Base-by-base conservation (phyloP, 1,139 yeast genomes). In the Blastobotrys malaysiensis region DNA sequence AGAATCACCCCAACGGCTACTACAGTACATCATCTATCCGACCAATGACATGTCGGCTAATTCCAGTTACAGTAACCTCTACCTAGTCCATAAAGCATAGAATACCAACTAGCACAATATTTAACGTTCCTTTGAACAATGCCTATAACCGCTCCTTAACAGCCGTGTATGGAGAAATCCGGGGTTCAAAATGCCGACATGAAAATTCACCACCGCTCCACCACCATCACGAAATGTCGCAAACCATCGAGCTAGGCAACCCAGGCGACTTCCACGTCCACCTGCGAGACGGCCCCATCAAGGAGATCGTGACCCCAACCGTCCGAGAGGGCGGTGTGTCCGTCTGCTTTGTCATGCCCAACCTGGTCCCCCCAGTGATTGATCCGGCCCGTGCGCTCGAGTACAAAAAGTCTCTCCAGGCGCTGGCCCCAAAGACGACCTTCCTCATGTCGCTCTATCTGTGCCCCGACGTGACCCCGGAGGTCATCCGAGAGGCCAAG, bases 261-360 rank as follows among this genome's bases (percentile, higher is more conserved):
- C 88, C 97, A 11, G 97, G 97, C 20, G 99, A 93, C 69, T 84
- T 89, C 81, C 99, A 93, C 67, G 98, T 93, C 51, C 99, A 93
- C 68, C 80, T 95, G 39, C 86, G 99, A 65, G 96, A 91, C 59
- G 97, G 96, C 1, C 77, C 78, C 14, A 89, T 95, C 97, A 89
- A 89, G 86, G 85, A 88, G 62, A 78, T 88, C 36, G 89, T 91
- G 43, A 81, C 97, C 0, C 99, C 99, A 9, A 86, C 96, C 0
- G 87, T 93, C 16, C 80, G 84, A 62, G 82, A 83, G 59, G 99
- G 99, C 48, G 99, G 99, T 54, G 77, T 88, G 18, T 85, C 96
- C 1, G 83, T 90, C 51, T 96, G 95, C 3, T 93, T 89, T 64
- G 83, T 93, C 58, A 93, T 95, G 99, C 99, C 99, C 43, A 93